Percentiles rank a stretch among this genome's conserved stretches.
phyloP scores from a whole-genome alignment of 257 asterid genomes.

The Nicotiana paniculata region DNA sequence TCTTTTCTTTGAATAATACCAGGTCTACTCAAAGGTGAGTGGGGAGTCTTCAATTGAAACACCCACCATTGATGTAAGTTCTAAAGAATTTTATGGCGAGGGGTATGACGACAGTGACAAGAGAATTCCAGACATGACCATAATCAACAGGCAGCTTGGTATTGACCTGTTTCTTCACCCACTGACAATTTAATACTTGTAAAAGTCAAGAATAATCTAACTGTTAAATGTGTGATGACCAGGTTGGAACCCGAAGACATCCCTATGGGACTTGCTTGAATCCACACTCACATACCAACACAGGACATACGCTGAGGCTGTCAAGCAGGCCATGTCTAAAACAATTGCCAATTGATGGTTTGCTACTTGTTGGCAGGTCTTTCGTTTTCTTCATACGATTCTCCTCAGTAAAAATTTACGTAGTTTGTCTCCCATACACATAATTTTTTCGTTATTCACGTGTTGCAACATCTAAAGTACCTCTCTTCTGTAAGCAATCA shows the following conservation, averaged over 20 bases:
- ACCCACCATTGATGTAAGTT: slow-evolving; percentile 80
- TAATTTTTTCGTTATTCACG: neutral
- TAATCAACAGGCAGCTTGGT: slow-evolving; percentile 86
- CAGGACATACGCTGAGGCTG: slow-evolving; percentile 69
- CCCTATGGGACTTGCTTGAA: slow-evolving; percentile 66
- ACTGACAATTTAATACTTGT: neutral
- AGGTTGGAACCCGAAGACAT: slow-evolving; percentile 73
- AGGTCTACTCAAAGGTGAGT: slow-evolving; percentile 82
- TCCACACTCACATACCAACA: slow-evolving; percentile 72
- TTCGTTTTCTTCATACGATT: neutral
- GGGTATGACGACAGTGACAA: slow-evolving; percentile 96
- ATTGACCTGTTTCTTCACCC: slow-evolving; percentile 5
- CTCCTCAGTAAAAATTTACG: slow-evolving; percentile 14
- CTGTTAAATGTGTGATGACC: neutral
- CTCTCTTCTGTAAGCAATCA: slow-evolving; percentile 8
- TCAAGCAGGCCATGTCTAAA: slow-evolving; percentile 58
- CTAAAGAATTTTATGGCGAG: slow-evolving; percentile 90
- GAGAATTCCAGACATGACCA: slow-evolving; percentile 97
- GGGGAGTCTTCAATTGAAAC: slow-evolving; percentile 61
- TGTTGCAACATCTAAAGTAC: slow-evolving; percentile 11
- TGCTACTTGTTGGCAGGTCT: slow-evolving; percentile 5
- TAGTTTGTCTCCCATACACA: neutral
- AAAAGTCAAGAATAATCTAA: neutral
- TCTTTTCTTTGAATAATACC: slow-evolving; percentile 6
- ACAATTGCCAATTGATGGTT: slow-evolving; percentile 37